phyloP scores from a whole-genome alignment of 2,329 filamentous ascomycete species.

The Didymosphaeria variabile region DNA sequence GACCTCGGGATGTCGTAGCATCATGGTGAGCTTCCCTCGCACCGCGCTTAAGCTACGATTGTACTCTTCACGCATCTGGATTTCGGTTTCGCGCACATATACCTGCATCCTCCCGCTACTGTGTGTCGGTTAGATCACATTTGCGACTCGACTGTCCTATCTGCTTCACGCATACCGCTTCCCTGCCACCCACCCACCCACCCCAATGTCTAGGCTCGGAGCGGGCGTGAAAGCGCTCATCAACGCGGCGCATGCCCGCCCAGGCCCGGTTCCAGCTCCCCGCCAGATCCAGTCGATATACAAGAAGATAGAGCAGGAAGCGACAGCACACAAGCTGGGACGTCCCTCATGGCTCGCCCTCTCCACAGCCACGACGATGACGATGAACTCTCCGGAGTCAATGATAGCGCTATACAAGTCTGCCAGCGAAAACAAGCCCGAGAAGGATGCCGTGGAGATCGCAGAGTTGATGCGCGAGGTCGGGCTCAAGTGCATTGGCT shows the following conservation, averaged over 20 bases:
- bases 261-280: slow-evolving; percentile 45
- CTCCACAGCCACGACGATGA: slow-evolving; percentile 78
- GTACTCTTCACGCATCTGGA: neutral
- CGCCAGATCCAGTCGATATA: slow-evolving; percentile 43
- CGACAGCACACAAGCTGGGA: slow-evolving; percentile 38
- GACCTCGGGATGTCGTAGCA: slow-evolving; percentile 5
- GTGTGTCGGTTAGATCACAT: neutral
- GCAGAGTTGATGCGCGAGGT: slow-evolving; percentile 80
- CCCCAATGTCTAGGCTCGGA: slow-evolving; percentile 48
- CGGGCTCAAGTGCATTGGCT: slow-evolving; percentile 79
- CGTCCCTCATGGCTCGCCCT: slow-evolving; percentile 50
- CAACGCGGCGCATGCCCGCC: slow-evolving; percentile 46
- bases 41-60: neutral
- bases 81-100: neutral
- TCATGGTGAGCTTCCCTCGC: neutral
- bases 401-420: slow-evolving; percentile 69
- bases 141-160: neutral
- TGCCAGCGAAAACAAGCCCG: slow-evolving; percentile 31
- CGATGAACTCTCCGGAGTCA: slow-evolving; percentile 84
- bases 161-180: neutral
- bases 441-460: slow-evolving; percentile 55
- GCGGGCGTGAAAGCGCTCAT: slow-evolving; percentile 47
- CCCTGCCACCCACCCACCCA: neutral
- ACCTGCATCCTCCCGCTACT: neutral
- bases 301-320: slow-evolving; percentile 43